A percentile compares a stretch with the other conserved stretches of the same genome.
Evolutionary conservation across 306 rosid species (phyloP).

Genomic region (Albizia julibrissin): DNA sequence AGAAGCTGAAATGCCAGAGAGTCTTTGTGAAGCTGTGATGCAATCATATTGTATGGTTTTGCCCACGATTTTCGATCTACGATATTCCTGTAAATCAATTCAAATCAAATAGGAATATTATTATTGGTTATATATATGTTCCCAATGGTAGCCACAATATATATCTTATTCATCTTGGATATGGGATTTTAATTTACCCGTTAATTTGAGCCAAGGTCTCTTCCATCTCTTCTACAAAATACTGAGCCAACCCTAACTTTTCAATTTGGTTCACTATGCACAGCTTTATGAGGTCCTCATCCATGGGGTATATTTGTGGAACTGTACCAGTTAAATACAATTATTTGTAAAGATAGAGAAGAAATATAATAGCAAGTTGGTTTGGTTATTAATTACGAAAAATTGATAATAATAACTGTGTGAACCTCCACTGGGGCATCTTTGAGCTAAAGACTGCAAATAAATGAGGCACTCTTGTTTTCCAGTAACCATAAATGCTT

Average conservation of each 20-base stretch:
- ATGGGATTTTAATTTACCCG: conserved; percentile 5
- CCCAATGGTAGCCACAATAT: background rate
- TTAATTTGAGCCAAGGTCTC: conserved; percentile 37
- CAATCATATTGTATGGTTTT: conserved; percentile 1
- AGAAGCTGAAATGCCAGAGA: conserved; percentile 47
- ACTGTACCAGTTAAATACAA: conserved; percentile 28
- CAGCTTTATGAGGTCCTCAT: conserved; percentile 49
- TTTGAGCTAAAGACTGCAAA: conserved; percentile 37
- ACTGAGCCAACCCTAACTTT: conserved; percentile 45
- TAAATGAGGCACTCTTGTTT: conserved; percentile 28
- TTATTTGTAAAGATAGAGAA: background rate
- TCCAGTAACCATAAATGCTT: conserved; percentile 37
- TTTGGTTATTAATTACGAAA: background rate
- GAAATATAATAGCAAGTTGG: background rate
- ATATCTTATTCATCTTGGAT: background rate
- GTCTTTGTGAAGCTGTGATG: conserved; percentile 39
- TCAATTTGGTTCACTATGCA: conserved; percentile 39
- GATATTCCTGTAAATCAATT: conserved; percentile 40
- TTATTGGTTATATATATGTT: background rate
- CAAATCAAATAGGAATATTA: background rate
- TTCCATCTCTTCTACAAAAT: conserved; percentile 38
- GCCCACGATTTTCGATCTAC: conserved; percentile 8
- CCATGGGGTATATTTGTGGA: conserved; percentile 47
- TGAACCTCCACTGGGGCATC: conserved; percentile 44
- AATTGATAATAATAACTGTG: too few species aligned